phyloP scores from a whole-genome alignment of 257 asterid genomes.

The Primulina eburnea region DNA sequence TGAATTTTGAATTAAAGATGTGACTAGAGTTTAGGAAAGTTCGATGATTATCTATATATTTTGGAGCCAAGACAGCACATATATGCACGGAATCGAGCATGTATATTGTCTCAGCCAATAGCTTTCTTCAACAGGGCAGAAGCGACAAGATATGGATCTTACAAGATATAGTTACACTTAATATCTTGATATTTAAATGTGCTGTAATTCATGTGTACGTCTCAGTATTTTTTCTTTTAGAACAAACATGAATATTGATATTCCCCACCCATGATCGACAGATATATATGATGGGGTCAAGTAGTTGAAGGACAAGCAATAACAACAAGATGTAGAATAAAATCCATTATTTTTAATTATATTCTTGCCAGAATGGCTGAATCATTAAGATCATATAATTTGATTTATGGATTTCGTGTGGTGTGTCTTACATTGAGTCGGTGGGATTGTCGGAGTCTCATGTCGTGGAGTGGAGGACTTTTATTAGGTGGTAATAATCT shows the following conservation, averaged over 20 bases:
- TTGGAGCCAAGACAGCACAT: neutral
- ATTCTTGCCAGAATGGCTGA: neutral
- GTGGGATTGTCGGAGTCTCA: neutral
- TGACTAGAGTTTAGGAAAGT: neutral
- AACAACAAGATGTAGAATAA: neutral
- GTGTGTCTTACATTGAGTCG: neutral
- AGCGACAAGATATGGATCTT: too few species aligned
- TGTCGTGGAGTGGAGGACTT: too few species aligned
- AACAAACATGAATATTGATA: too few species aligned
- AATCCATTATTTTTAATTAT: too few species aligned
- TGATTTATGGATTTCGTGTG: neutral
- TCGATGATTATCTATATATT: slow-evolving; percentile 9
- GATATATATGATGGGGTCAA: neutral
- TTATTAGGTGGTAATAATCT: too few species aligned
- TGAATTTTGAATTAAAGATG: too few species aligned
- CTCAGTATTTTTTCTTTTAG: too few species aligned
- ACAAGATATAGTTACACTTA: too few species aligned
- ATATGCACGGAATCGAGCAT: neutral
- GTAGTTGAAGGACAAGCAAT: neutral
- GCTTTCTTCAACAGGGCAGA: neutral
- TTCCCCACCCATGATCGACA: neutral
- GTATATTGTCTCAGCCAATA: neutral
- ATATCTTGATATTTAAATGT: too few species aligned
- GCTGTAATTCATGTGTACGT: too few species aligned
- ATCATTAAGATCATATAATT: too few species aligned